phyloP scores from a whole-genome alignment of 1,139 yeast species.

The Candida gigantensis region DNA sequence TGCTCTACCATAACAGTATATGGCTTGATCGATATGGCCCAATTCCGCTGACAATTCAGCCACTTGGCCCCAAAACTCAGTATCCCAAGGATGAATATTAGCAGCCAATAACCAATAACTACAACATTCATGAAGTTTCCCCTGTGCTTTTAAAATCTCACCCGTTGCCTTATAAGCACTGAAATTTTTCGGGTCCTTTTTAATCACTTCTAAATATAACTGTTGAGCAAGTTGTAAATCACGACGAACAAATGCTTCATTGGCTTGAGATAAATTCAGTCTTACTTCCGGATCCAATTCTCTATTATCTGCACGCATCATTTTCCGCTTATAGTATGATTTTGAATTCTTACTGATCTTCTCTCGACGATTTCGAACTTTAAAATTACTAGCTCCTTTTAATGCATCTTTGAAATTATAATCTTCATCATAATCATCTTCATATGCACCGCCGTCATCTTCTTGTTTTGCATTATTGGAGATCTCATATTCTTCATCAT shows the following conservation, averaged over 20 bases:
- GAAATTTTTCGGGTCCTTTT: conserved; percentile 73
- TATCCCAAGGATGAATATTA: conserved; percentile 73
- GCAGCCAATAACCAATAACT: conserved; percentile 85
- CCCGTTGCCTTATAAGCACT: conserved; percentile 86
- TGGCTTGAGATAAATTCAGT: conserved; percentile 65
- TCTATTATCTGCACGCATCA: conserved; percentile 38
- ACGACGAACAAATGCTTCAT: conserved; percentile 71
- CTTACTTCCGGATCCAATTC: conserved; percentile 74
- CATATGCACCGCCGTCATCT: conserved; percentile 9
- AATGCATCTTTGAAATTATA: conserved; percentile 60
- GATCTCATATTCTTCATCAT: conserved; percentile 12
- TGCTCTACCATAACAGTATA: conserved; percentile 78
- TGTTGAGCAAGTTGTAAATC: conserved; percentile 68
- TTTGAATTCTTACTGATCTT: conserved; percentile 31
- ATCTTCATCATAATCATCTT: conserved; percentile 46
- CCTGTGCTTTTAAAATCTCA: conserved; percentile 73
- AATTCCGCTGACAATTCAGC: conserved; percentile 74
- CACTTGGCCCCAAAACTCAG: conserved; percentile 80
- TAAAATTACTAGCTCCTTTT: conserved; percentile 62
- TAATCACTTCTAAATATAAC: conserved; percentile 71
- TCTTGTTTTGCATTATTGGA: conserved; percentile 2
- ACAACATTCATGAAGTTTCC: conserved; percentile 70
- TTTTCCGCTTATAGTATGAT: conserved; percentile 33
- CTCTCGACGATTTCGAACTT: conserved; percentile 44
- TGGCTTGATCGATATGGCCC: conserved; percentile 78